Base-by-base conservation (phyloP, 805 yeast genomes). In the Suhomyces canberraensis region DNA sequence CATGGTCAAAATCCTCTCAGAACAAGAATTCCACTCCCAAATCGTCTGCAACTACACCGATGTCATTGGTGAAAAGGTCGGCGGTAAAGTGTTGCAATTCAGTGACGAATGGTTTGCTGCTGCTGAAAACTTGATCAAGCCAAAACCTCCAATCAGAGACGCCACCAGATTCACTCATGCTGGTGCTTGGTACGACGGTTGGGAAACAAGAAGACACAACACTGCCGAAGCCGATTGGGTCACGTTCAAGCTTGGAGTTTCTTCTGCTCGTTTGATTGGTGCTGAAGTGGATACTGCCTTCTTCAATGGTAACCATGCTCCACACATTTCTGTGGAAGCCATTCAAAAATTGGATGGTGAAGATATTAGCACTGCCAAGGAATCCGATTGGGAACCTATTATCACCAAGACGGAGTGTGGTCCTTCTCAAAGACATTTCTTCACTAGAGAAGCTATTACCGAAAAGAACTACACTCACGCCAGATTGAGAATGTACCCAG, bases 131-230 rank as follows among this genome's bases (percentile, higher is more conserved):
- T 72, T 91, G 51, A 80, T 89, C 58, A 81, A 85, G 54, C 90
- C 96, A 25, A 73, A 72, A 31, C 74, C 81, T 3, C 95, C 97
- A 2, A 75, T 87, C 39, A 71, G 95, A 53, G 95, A 88, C 50
- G 82, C 84, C 8, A 83, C 89, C 19, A 73, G 76, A 50, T 90
- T 88, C 60, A 78, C 81, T 2, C 84, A 76, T 41, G 76, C 90
- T 3, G 98, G 98, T 35, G 96, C 96, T 3, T 91, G 97, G 96
- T 91, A 87, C 57, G 98, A 91, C 50, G 98, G 98, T 16, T 91
- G 98, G 98, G 98, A 91, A 62, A 91, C 98, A 9, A 75, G 97
- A 58, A 76, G 98, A 63, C 98, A 91, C 69, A 91, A 91, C 60
- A 64, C 78, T 1, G 85, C 71, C 37, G 87, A 78, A 37, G 84